Base-by-base conservation (phyloP, 2,329 filamentous ascomycete genomes). In the Cyphellophora europaea region DNA sequence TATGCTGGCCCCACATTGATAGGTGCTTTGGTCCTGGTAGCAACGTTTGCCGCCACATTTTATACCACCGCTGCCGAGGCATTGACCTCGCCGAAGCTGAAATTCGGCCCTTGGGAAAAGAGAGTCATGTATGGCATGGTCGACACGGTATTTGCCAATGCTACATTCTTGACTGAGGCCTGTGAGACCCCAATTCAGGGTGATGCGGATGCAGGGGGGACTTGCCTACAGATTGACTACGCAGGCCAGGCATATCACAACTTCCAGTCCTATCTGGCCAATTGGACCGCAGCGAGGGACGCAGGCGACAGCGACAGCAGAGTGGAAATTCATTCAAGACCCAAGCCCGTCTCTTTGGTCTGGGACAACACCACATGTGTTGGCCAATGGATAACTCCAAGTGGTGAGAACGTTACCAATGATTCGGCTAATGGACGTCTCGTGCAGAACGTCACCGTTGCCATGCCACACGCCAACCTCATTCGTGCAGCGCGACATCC, bases 11-110 rank as follows among this genome's bases (percentile, higher is more conserved):
- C 72, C 2, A 80, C 78, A 0, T 45, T 82, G 0, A 59, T 88
- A 1, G 84, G 83, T 0, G 52, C 68, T 1, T 49, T 86, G 2
- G 74, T 79, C 0, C 54, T 89, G 11, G 59, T 74, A 2, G 78
- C 79, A 2, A 76, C 82, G 0, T 41, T 86, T 2, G 64, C 76
- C 1, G 74, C 78, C 0, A 76, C 81, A 49, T 67, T 89, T 5
- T 91, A 88, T 52, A 85, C 80, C 0, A 82, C 82, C 2, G 83
- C 83, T 0, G 80, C 80, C 0, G 79, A 85, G 43, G 77, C 82
- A 6, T 63, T 89, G 49, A 80, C 89, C 0, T 70, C 81, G 3
- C 84, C 84, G 0, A 80, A 82, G 48, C 64, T 89, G 5, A 76
- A 70, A 35, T 71, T 70, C 41, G 73, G 76, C 1, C 52, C 54